A percentile compares a stretch with the other conserved stretches of the same genome.
Evolutionary conservation across 768 basidiomycete species (phyloP).

Genomic region (Lyophyllum semitale): DNA sequence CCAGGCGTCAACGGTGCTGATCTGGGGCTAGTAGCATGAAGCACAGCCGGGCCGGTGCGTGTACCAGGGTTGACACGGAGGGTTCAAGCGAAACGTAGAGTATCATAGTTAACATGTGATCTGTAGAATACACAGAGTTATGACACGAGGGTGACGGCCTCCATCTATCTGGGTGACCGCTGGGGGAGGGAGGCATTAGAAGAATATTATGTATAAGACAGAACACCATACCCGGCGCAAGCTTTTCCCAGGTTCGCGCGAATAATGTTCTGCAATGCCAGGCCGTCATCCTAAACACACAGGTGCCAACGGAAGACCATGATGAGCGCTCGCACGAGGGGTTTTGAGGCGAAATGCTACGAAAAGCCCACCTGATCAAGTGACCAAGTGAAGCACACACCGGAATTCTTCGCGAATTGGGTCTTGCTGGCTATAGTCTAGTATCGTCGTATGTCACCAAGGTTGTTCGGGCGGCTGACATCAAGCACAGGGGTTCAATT

Average conservation of each 20-base stretch:
- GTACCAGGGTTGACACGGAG: too few species aligned
- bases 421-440: conserved; percentile 52
- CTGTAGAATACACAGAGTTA: neutral
- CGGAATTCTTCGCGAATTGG: conserved; percentile 49
- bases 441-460: conserved; percentile 72
- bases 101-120: neutral
- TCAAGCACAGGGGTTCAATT: too few species aligned
- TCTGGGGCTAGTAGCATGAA: too few species aligned
- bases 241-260: conserved; percentile 23
- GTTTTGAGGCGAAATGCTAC: neutral
- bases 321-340: neutral
- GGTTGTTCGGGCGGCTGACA: conserved; percentile 41
- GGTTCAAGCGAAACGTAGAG: neutral
- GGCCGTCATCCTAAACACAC: conserved; percentile 31
- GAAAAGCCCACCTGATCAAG: conserved; percentile 47
- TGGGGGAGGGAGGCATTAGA: neutral
- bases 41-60: too few species aligned
- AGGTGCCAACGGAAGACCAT: neutral
- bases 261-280: conserved; percentile 45
- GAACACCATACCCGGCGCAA: neutral
- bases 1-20: too few species aligned
- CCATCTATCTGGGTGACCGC: neutral
- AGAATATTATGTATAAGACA: neutral
- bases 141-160: neutral
- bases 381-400: conserved; percentile 61